phyloP scores from a whole-genome alignment of 2,329 filamentous ascomycete species.

The Didymellaceae sp. region DNA sequence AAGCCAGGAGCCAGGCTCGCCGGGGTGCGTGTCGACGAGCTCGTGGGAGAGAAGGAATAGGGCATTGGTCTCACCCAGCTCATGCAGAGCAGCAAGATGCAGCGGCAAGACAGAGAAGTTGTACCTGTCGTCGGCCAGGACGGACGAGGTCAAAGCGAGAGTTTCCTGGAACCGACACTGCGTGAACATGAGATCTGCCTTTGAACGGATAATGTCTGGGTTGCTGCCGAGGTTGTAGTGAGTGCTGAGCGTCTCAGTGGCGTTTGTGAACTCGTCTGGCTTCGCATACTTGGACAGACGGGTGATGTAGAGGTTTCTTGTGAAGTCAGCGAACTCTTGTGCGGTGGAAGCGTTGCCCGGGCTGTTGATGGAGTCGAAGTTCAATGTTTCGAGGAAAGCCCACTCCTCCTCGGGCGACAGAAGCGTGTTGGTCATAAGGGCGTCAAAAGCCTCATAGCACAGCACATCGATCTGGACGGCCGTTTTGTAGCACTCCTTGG shows the following conservation, averaged over 20 bases:
- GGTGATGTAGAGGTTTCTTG: slow-evolving; percentile 94
- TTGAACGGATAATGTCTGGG: slow-evolving; percentile 86
- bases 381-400: slow-evolving; percentile 83
- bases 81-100: slow-evolving; percentile 88
- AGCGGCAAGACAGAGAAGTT: slow-evolving; percentile 89
- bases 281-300: slow-evolving; percentile 94
- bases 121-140: slow-evolving; percentile 84
- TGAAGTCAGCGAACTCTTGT: slow-evolving; percentile 91
- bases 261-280: slow-evolving; percentile 79
- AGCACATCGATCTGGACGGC: slow-evolving; percentile 96
- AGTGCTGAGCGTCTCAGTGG: slow-evolving; percentile 88
- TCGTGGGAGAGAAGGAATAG: slow-evolving; percentile 93
- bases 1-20: slow-evolving; percentile 90
- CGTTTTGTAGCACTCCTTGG: slow-evolving; percentile 98
- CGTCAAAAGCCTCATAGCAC: slow-evolving; percentile 97
- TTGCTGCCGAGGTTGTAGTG: slow-evolving; percentile 90
- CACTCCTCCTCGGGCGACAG: slow-evolving; percentile 90
- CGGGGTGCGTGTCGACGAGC: slow-evolving; percentile 86
- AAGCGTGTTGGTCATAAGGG: slow-evolving; percentile 94
- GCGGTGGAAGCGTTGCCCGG: slow-evolving; percentile 69
- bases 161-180: slow-evolving; percentile 93
- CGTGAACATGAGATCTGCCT: slow-evolving; percentile 90
- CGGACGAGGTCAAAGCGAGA: slow-evolving; percentile 79
- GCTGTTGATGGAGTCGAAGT: slow-evolving; percentile 83
- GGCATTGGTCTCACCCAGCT: slow-evolving; percentile 84